Conservation (phyloP, 1,284 basidiomycete genomes). For the Cutaneotrichosporon sp. region DNA sequence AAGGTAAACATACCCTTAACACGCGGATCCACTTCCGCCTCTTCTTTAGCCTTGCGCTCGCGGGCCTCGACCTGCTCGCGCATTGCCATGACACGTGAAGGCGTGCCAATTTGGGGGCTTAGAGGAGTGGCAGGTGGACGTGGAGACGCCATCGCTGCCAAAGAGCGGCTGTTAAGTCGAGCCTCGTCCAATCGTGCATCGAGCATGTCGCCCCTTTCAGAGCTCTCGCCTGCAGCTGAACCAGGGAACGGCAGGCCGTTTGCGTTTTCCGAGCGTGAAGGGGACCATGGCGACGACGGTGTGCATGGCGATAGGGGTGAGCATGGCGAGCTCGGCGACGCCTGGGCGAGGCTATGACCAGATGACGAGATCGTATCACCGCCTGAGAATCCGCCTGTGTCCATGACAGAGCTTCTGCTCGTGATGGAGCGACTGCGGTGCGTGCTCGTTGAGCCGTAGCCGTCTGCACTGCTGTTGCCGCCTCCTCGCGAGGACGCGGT, state of each 20-base stretch:
- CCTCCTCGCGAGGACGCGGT: slow-evolving; percentile 29
- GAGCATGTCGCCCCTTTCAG: slow-evolving; percentile 56
- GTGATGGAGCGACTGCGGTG: slow-evolving; percentile 24
- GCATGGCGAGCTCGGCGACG: not conserved
- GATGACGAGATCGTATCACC: slow-evolving; percentile 14
- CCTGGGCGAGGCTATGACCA: slow-evolving; percentile 1
- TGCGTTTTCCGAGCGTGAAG: not conserved
- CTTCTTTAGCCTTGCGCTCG: slow-evolving; percentile 6
- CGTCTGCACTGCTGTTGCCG: slow-evolving; percentile 16
- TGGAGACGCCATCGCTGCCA: slow-evolving; percentile 17
- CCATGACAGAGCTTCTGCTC: slow-evolving; percentile 32
- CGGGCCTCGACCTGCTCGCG: slow-evolving; percentile 18
- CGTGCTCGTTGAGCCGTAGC: slow-evolving; percentile 29
- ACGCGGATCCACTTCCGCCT: not conserved
- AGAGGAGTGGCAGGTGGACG: not conserved
- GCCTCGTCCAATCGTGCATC: slow-evolving; percentile 69
- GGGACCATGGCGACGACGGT: not conserved
- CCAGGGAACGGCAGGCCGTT: not conserved
- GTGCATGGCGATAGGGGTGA: slow-evolving; percentile 1
- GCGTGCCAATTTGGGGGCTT: slow-evolving; percentile 2
- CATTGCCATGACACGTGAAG: slow-evolving; percentile 20
- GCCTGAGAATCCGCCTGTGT: slow-evolving; percentile 20
- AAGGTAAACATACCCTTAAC: not conserved
- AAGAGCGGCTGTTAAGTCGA: slow-evolving; percentile 67
- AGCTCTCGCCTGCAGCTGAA: not conserved